Evolutionary conservation across 2,329 filamentous ascomycete species (phyloP).

Genomic region (Alternaria arborescens): DNA sequence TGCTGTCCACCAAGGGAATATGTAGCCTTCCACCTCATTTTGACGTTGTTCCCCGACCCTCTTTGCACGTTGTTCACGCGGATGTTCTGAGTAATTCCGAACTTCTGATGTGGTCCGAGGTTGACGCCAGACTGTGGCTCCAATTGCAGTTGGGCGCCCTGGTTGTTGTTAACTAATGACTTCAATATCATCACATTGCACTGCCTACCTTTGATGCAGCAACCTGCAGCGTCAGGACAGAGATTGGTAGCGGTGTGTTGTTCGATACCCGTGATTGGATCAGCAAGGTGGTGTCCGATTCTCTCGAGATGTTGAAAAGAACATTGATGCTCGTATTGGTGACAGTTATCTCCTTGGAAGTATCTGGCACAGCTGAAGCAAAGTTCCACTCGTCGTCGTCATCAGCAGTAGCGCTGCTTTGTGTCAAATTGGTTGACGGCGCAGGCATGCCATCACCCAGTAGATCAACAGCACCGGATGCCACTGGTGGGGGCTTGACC

Average conservation of each 20-base stretch:
- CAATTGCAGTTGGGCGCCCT: constrained; percentile 83
- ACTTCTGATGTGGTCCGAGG: constrained; percentile 74
- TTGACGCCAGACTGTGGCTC: constrained; percentile 84
- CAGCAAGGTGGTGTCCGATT: constrained; percentile 66
- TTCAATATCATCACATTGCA: background rate
- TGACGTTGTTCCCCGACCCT: constrained; percentile 79
- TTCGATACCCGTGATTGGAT: constrained; percentile 87
- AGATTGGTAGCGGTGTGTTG: constrained; percentile 73
- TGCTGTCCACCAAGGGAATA: constrained; percentile 74
- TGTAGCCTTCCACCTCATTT: constrained; percentile 86
- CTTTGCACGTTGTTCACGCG: constrained; percentile 76
- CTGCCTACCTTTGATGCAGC: constrained; percentile 84
- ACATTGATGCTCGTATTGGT: constrained; percentile 76
- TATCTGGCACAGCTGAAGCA: constrained; percentile 80
- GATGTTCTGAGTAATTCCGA: constrained; percentile 84
- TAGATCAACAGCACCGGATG: constrained; percentile 46
- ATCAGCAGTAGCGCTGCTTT: constrained; percentile 67
- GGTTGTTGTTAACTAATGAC: constrained; percentile 20
- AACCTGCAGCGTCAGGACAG: constrained; percentile 86
- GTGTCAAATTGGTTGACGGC: constrained; percentile 37
- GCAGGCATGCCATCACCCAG: constrained; percentile 45
- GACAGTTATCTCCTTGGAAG: constrained; percentile 72
- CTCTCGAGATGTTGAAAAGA: constrained; percentile 74
- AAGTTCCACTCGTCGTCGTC: constrained; percentile 98
- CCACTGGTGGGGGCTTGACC: constrained; percentile 46